Base-by-base conservation (phyloP, 1,284 basidiomycete genomes). In the Cutaneotrichosporon cutaneum region DNA sequence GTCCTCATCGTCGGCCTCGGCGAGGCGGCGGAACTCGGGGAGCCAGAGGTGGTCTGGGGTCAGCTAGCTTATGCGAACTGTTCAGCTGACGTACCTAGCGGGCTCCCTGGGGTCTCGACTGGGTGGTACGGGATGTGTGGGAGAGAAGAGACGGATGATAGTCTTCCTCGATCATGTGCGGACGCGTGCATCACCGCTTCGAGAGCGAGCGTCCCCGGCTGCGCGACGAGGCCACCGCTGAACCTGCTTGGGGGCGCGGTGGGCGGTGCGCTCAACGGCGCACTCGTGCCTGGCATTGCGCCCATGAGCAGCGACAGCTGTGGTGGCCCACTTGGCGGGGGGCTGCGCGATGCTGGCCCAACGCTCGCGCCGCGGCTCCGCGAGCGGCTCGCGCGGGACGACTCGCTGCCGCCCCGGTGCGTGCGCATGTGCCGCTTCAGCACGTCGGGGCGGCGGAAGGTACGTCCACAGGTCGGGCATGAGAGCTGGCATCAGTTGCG, bases 371-470 rank as follows among this genome's bases (percentile, higher is more conserved):
- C 47, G 11, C 47, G 47, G 26, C 22, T 48, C 16, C 35, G 35
- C 11, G 10, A 13, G 5, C 35, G 35, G 6, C 13, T 14, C 13
- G 5, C 1, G 3, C 16, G 35, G 10, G 35, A 36, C 16, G 35
- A 36, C 16, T 36, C 35, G 35, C 35, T 36, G 11, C 22, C 22
- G 24, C 24, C 47, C 22, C 47, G 22, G 22, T 54, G 52, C 3
- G 35, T 54, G 6, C 52, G 52, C 35, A 54, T 33, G 24, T 54
- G 52, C 1, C 52, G 52, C 35, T 54, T 54, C 7, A 54, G 35
- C 18, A 54, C 52, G 13, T 54, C 52, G n/a, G 52, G 52, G 10
- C 52, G 52, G 21, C 35, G 52, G 35, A 54, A 54, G 22, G 52
- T 54, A 10, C 52, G 32, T 8, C 52, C 52, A 22, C 52, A 54